A percentile compares a stretch with the other conserved stretches of the same genome.
These are phyloP conservation scores for Pouteria campechiana DNA, from an alignment of 179 eudicot genomes.

Conservation along the genomic window DNA sequence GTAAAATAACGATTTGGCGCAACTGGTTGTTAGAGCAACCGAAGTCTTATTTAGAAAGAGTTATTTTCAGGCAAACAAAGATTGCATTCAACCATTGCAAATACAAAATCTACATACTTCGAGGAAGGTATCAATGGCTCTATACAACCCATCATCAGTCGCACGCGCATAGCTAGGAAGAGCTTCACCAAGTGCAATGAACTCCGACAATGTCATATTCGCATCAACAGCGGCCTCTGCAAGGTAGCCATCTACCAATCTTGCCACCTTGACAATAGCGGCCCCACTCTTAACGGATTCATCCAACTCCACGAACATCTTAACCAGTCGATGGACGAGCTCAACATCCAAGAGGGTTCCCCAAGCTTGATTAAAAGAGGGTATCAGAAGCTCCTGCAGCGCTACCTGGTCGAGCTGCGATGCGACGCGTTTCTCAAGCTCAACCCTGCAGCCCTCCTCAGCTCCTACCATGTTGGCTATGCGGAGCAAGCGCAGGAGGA, in stretches of 20 bases:
- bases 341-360: constrained; percentile 65
- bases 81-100: too few relatives aligned
- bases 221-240: constrained; percentile 71
- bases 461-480: constrained; percentile 42
- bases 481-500: constrained; percentile 55
- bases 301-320: constrained; percentile 36
- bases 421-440: constrained; percentile 54
- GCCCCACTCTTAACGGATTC: constrained; percentile 34
- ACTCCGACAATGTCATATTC: constrained; percentile 36
- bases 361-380: constrained; percentile 63
- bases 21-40: too few relatives aligned
- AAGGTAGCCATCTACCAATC: constrained; percentile 60
- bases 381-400: constrained; percentile 65
- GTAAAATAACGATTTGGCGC: too few relatives aligned
- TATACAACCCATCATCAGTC: constrained; percentile 63
- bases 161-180: constrained; percentile 67
- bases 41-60: too few relatives aligned
- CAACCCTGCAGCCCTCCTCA: constrained; percentile 23
- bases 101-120: constrained; percentile 41
- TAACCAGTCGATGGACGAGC: constrained; percentile 46
- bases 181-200: constrained; percentile 52
- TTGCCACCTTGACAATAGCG: constrained; percentile 61
- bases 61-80: too few relatives aligned
- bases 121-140: constrained; percentile 78
- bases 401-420: constrained; percentile 69